Evolutionary conservation across 345 rosid genomes (phyloP).

Genomic region (Ceriops tagal): DNA sequence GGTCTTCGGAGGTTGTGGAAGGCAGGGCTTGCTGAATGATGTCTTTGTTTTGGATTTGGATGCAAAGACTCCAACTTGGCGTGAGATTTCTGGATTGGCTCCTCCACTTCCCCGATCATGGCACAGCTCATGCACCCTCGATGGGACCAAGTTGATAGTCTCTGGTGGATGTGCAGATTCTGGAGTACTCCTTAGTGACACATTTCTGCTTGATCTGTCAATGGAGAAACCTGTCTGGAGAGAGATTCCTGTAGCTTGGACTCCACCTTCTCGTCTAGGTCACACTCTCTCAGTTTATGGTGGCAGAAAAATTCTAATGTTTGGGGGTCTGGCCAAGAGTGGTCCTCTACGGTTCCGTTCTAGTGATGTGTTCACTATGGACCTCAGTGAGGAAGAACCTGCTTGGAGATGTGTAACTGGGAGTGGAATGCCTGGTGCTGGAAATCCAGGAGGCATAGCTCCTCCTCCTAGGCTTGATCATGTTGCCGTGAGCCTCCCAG

Average conservation of each 20-base stretch:
- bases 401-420: conserved; percentile 83
- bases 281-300: conserved; percentile 82
- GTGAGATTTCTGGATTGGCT: conserved; percentile 80
- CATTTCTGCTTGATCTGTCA: conserved; percentile 78
- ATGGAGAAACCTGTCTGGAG: conserved; percentile 89
- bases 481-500: conserved; percentile 75
- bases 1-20: conserved; percentile 91
- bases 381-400: conserved; percentile 81
- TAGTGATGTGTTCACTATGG: conserved; percentile 86
- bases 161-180: conserved; percentile 94
- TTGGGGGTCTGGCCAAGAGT: conserved; percentile 84
- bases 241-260: conserved; percentile 85
- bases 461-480: conserved; percentile 93
- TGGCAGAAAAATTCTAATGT: conserved; percentile 81
- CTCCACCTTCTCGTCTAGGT: conserved; percentile 82
- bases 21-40: conserved; percentile 78
- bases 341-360: conserved; percentile 85
- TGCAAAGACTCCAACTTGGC: conserved; percentile 84
- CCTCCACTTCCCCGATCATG: conserved; percentile 89
- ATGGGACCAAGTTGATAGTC: conserved; percentile 79
- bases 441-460: conserved; percentile 78
- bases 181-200: conserved; percentile 85
- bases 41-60: conserved; percentile 80
- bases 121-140: conserved; percentile 96
- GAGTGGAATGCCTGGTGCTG: conserved; percentile 83